Evolutionary conservation across 2,329 filamentous ascomycete species (phyloP).

Genomic region (Colletotrichum nymphaeae): DNA sequence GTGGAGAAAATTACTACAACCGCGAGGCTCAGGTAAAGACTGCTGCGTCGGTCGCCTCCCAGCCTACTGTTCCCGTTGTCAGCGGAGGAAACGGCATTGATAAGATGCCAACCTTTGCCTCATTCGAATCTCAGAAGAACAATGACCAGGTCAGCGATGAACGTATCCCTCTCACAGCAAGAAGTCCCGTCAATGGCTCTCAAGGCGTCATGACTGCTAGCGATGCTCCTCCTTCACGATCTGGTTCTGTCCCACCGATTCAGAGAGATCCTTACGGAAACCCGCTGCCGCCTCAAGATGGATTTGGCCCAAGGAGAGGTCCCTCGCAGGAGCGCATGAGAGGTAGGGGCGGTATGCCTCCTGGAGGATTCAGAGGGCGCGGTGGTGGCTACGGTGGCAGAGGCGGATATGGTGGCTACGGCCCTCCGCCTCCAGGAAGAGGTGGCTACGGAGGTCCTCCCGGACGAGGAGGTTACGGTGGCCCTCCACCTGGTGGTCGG

Average conservation of each 20-base stretch:
- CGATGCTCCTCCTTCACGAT: conserved; percentile 48
- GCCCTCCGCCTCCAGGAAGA: conserved; percentile 43
- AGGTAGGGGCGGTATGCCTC: conserved; percentile 60
- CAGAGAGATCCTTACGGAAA: conserved; percentile 75
- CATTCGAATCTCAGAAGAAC: conserved; percentile 75
- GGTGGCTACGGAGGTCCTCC: conserved; percentile 58
- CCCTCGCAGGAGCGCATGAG: conserved; percentile 62
- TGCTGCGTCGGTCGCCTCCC: conserved; percentile 54
- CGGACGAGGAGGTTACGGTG: conserved; percentile 43
- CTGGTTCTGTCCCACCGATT: conserved; percentile 50
- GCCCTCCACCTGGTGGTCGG: conserved; percentile 49
- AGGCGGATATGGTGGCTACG: conserved; percentile 51
- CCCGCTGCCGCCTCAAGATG: conserved; percentile 55
- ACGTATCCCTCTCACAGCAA: conserved; percentile 75
- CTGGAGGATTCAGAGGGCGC: conserved; percentile 56
- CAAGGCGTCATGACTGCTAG: conserved; percentile 57
- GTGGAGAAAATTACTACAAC: conserved; percentile 90
- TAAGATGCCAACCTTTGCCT: conserved; percentile 66
- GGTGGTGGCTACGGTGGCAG: conserved; percentile 54
- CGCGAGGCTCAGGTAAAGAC: conserved; percentile 69
- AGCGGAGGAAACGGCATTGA: conserved; percentile 66
- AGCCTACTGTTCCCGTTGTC: conserved; percentile 69
- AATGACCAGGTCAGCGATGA: conserved; percentile 75
- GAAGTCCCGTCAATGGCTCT: conserved; percentile 70
- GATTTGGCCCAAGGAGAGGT: conserved; percentile 59